Evolutionary conservation across 805 yeast species (phyloP).

Genomic region (Starmerella vaccinii): DNA sequence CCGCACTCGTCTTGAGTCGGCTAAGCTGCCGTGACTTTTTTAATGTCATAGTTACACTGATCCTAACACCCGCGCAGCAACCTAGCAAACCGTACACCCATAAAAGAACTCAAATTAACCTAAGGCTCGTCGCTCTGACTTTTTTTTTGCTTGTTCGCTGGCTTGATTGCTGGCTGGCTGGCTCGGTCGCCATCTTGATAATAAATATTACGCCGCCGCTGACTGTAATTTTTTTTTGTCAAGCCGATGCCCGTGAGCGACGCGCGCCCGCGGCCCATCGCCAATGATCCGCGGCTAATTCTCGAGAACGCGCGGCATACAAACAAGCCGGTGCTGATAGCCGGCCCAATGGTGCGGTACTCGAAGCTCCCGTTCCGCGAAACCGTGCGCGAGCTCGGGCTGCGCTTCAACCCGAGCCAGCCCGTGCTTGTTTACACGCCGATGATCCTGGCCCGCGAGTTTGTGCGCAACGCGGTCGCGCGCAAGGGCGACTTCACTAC

Average conservation of each 20-base stretch:
- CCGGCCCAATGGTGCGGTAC: slow-evolving; percentile 97
- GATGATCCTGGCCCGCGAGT: slow-evolving; percentile 93
- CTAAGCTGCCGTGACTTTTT: slow-evolving; percentile 12
- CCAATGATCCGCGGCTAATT: not conserved
- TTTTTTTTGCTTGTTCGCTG: too few relatives aligned
- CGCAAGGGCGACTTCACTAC: slow-evolving; percentile 79
- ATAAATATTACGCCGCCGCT: not conserved
- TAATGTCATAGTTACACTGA: slow-evolving; percentile 25
- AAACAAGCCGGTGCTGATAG: slow-evolving; percentile 39
- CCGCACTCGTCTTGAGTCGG: slow-evolving; percentile 19
- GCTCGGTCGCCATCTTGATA: too few relatives aligned
- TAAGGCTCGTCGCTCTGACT: too few relatives aligned
- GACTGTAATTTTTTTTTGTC: slow-evolving; percentile 1
- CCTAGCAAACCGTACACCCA: too few relatives aligned
- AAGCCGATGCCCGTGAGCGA: not conserved
- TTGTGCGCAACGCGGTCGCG: slow-evolving; percentile 74
- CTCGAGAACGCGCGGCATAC: not conserved
- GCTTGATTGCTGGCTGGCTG: too few relatives aligned
- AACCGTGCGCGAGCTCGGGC: slow-evolving; percentile 47
- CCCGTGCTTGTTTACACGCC: slow-evolving; percentile 71
- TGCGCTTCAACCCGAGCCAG: slow-evolving; percentile 43
- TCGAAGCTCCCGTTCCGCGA: slow-evolving; percentile 88
- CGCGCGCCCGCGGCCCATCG: not conserved
- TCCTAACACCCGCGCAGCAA: slow-evolving; percentile 20
- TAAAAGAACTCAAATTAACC: too few relatives aligned